Percentiles rank a stretch among this genome's conserved stretches.
Evolutionary conservation across 2,329 filamentous ascomycete genomes (phyloP).

Genomic region (Acarospora socialis): DNA sequence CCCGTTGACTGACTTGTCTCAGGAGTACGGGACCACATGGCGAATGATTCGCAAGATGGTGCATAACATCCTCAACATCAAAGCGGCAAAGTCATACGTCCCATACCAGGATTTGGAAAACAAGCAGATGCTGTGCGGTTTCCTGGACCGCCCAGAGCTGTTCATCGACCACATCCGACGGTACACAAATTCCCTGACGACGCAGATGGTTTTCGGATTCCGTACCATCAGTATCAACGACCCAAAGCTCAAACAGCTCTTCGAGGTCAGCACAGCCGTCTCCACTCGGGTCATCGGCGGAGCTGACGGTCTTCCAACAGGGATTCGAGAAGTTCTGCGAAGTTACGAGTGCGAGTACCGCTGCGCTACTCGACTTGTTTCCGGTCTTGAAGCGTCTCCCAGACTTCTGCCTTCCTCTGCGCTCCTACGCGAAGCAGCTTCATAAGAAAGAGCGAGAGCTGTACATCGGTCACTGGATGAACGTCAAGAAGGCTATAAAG

Average conservation of each 20-base stretch:
- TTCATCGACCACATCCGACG: constrained; percentile 33
- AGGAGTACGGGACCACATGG: constrained; percentile 24
- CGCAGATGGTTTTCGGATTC: constrained; percentile 37
- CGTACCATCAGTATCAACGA: constrained; percentile 29
- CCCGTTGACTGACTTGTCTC: constrained; percentile 3
- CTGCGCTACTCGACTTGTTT: constrained; percentile 33
- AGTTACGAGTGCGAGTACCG: constrained; percentile 28
- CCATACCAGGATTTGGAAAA: constrained; percentile 43
- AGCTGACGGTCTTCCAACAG: constrained; percentile 8
- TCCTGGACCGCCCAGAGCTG: constrained; percentile 30
- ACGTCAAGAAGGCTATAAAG: constrained; percentile 23
- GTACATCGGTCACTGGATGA: constrained; percentile 29
- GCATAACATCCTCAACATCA: constrained; percentile 35
- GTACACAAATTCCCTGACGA: constrained; percentile 36
- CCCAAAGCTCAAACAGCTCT: constrained; percentile 29
- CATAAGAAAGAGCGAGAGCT: constrained; percentile 31
- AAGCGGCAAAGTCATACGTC: constrained; percentile 34
- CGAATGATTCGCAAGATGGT: constrained; percentile 25
- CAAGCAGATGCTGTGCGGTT: constrained; percentile 37
- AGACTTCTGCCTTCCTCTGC: constrained; percentile 24
- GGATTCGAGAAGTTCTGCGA: constrained; percentile 30
- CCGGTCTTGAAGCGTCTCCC: constrained; percentile 33
- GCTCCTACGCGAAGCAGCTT: constrained; percentile 27
- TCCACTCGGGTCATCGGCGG: constrained; percentile 4
- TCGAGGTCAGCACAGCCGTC: constrained; percentile 24